Base-by-base conservation (phyloP, 1,284 basidiomycete genomes). In the Cronartium ribicola region DNA sequence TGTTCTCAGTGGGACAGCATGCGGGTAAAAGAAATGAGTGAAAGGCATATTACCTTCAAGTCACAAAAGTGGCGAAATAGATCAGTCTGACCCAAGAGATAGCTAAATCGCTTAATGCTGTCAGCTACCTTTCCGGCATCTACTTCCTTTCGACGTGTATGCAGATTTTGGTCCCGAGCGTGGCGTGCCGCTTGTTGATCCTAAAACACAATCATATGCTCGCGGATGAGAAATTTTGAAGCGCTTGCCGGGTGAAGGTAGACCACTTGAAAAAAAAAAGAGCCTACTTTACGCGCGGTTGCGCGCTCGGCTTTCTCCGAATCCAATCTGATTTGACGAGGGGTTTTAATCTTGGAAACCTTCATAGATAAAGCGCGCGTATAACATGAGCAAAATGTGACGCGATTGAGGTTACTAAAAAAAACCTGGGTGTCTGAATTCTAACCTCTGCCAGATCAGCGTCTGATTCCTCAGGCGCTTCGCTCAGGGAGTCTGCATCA, bases 81-180 rank as follows among this genome's bases (percentile, higher is more conserved):
- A 78, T 97, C 94, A 0, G 93, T 97, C 82, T 97, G 93, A 6
- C 94, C 94, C 0, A 97, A 86, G 17, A 97, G 86, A 82, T 95
- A 96, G 7, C 90, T 92, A 81, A 96, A 97, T 13, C 92, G 89
- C 82, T 96, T 97, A 78, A 96, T 90, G 41, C 92, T 91, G 80
- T 96, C 94, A 11, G 64, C 71, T 14, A 74, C 55, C 65, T 62
- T 74, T 29, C 55, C 71, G 36, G 67, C 67, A 22, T 72, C 66
- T 37, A 75, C 63, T 66, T 69, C 64, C 60, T 70, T 69, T 40
- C 74, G 41, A 11, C 74, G 64, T 29, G 65, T 66, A 7, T 40
- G 66, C n/a, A 74, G 43, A 48, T 65, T 74, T 48, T 55, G 64
- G 41, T 74, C 71, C 17, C 71, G 64, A 14, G 71, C 71, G 14